Evolutionary conservation across 495 filamentous ascomycete genomes (phyloP).

Genomic region (Xylaria bambusicola): DNA sequence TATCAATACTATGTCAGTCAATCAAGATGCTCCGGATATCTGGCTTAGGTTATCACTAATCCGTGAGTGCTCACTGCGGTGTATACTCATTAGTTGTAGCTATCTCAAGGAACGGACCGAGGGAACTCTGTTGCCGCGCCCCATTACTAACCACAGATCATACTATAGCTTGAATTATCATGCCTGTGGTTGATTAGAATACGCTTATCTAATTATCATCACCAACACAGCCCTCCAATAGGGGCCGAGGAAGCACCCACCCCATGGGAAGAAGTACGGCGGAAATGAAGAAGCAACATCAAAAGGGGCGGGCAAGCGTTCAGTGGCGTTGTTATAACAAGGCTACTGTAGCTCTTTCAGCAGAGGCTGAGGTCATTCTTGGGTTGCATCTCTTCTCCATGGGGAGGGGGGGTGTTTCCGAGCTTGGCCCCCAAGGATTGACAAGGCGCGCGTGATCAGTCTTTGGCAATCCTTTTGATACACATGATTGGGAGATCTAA

Average conservation of each 20-base stretch:
- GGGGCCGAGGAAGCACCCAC: not conserved
- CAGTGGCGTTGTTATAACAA: not conserved
- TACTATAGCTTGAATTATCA: no score
- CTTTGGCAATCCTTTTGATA: not conserved
- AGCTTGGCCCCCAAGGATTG: slow-evolving; percentile 7
- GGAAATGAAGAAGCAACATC: slow-evolving; percentile 1
- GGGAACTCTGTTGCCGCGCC: not conserved
- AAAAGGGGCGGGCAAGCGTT: not conserved
- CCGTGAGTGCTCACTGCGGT: not conserved
- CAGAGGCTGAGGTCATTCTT: slow-evolving; percentile 19
- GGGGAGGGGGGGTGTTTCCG: slow-evolving; percentile 7
- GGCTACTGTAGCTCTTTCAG: slow-evolving; percentile 5
- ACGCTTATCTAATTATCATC: not conserved
- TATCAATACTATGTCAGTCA: not conserved
- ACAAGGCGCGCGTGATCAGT: slow-evolving; percentile 18
- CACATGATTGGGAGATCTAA: slow-evolving; percentile 10
- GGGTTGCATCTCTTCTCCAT: slow-evolving; percentile 7
- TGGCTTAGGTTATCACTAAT: not conserved
- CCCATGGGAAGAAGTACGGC: not conserved
- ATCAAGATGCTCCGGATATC: not conserved
- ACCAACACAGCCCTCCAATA: not conserved
- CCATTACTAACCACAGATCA: not conserved
- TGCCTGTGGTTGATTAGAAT: not conserved
- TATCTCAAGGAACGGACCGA: slow-evolving; percentile 6
- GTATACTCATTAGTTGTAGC: not conserved